A percentile compares a stretch with the other conserved stretches of the same genome.
phyloP scores from a whole-genome alignment of 2,329 filamentous ascomycete genomes.

The Bipolaris bicolor region DNA sequence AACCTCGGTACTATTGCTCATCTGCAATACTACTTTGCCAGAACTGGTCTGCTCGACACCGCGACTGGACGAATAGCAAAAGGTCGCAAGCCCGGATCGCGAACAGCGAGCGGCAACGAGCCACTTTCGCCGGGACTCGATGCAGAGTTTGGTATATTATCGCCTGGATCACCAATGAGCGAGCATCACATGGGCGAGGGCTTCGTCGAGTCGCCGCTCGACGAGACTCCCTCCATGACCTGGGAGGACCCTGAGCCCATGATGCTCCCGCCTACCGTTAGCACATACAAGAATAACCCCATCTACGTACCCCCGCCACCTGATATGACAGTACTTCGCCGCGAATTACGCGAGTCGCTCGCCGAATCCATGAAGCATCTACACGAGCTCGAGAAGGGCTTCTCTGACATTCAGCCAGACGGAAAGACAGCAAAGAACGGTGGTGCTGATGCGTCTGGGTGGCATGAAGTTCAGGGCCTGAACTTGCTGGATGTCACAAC shows the following conservation, averaged over 20 bases:
- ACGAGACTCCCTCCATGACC: conserved; percentile 55
- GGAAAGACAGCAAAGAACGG: conserved; percentile 14
- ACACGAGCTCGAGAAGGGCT: conserved; percentile 59
- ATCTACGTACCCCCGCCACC: conserved; percentile 84
- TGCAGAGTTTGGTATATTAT: conserved; percentile 35
- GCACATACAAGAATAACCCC: conserved; percentile 88
- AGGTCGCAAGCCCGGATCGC: conserved; percentile 60
- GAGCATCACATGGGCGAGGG: conserved; percentile 45
- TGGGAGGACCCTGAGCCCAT: conserved; percentile 70
- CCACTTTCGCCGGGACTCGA: conserved; percentile 34
- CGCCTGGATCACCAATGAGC: conserved; percentile 30
- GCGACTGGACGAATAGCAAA: conserved; percentile 86
- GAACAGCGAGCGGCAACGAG: conserved; percentile 43
- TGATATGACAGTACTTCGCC: conserved; percentile 77
- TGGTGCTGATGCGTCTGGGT: conserved; percentile 62
- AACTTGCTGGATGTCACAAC: conserved; percentile 92
- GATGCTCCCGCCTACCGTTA: conserved; percentile 95
- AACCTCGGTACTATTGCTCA: conserved; percentile 96
- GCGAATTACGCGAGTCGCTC: conserved; percentile 70
- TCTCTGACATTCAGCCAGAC: conserved; percentile 21
- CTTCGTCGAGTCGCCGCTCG: conserved; percentile 61
- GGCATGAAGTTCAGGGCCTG: conserved; percentile 88
- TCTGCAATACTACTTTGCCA: conserved; percentile 96
- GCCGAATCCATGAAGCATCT: conserved; percentile 72
- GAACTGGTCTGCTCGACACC: conserved; percentile 89